These are phyloP conservation scores for Clathrus columnatus DNA, from an alignment of 768 basidiomycete species.

Conservation along the genomic window DNA sequence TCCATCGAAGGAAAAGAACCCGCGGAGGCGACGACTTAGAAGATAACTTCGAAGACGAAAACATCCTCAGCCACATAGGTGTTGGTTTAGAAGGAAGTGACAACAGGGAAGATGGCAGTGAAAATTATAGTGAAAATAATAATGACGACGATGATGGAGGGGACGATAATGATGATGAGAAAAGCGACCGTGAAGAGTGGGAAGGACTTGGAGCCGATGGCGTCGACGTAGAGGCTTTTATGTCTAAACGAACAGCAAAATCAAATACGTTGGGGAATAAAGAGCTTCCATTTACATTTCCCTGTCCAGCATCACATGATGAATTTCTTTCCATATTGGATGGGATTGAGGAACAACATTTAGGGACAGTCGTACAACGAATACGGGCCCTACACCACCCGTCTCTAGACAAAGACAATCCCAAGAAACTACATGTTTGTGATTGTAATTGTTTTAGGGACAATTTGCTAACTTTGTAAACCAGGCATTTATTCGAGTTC, in stretches of 20 bases:
- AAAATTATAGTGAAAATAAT: conserved; percentile 11
- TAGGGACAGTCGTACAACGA: conserved; percentile 78
- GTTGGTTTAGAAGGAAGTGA: conserved; percentile 23
- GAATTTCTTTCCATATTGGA: conserved; percentile 83
- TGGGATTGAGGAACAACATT: conserved; percentile 57
- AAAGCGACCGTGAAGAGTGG: conserved; percentile 27
- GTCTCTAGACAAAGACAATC: conserved; percentile 86
- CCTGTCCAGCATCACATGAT: conserved; percentile 78
- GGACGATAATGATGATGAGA: conserved; percentile 23
- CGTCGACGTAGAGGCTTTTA: conserved; percentile 29
- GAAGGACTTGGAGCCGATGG: conserved; percentile 31
- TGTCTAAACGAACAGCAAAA: conserved; percentile 22
- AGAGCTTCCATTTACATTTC: conserved; percentile 88
- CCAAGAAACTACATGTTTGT: conserved; percentile 79
- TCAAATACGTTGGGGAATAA: conserved; percentile 26
- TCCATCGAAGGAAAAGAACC: conserved; percentile 24
- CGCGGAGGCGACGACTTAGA: conserved; percentile 61
- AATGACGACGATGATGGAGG: conserved; percentile 15
- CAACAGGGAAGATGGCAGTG: conserved; percentile 15
- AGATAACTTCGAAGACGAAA: conserved; percentile 70
- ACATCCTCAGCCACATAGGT: conserved; percentile 21
- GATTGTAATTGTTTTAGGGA: neutral
- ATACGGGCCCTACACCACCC: conserved; percentile 89
- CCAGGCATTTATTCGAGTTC: conserved; percentile 63
- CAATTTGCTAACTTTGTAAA: neutral